phyloP scores from a whole-genome alignment of 345 rosid species.

The Aquilaria sinensis region DNA sequence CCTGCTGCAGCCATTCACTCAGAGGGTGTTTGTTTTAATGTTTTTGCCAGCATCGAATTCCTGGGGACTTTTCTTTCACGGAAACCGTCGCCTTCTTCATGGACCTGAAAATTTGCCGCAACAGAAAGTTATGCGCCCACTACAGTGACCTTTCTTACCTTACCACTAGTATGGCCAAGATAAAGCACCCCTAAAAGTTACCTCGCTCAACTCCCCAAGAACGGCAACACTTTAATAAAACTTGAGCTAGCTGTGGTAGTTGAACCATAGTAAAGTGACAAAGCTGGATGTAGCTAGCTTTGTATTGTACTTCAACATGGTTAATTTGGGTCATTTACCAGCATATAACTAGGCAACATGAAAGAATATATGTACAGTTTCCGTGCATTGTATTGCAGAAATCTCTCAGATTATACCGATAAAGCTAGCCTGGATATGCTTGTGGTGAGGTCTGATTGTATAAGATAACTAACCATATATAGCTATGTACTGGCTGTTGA shows the following conservation, averaged over 20 bases:
- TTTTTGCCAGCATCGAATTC: slow-evolving; percentile 54
- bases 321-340: too few species aligned
- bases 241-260: slow-evolving; percentile 26
- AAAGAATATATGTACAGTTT: too few species aligned
- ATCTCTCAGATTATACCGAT: too few species aligned
- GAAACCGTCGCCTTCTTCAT: slow-evolving; percentile 53
- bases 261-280: slow-evolving; percentile 19
- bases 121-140: slow-evolving; percentile 28
- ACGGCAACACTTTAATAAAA: slow-evolving; percentile 25
- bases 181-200: slow-evolving; percentile 21
- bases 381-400: too few species aligned
- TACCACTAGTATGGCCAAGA: slow-evolving; percentile 16
- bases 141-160: slow-evolving; percentile 20
- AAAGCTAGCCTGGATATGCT: too few species aligned
- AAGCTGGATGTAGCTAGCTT: too few species aligned
- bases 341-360: too few species aligned
- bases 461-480: too few species aligned
- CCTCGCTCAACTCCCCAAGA: slow-evolving; percentile 15
- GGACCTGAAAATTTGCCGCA: slow-evolving; percentile 39
- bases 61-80: slow-evolving; percentile 68
- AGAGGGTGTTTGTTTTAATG: slow-evolving; percentile 27
- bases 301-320: too few species aligned
- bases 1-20: slow-evolving; percentile 4
- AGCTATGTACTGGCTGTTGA: too few species aligned
- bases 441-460: too few species aligned